Evolutionary conservation across 805 yeast genomes (phyloP), one percentile per base, ranked within the genome.

Genomic region (Spathaspora boniae): DNA sequence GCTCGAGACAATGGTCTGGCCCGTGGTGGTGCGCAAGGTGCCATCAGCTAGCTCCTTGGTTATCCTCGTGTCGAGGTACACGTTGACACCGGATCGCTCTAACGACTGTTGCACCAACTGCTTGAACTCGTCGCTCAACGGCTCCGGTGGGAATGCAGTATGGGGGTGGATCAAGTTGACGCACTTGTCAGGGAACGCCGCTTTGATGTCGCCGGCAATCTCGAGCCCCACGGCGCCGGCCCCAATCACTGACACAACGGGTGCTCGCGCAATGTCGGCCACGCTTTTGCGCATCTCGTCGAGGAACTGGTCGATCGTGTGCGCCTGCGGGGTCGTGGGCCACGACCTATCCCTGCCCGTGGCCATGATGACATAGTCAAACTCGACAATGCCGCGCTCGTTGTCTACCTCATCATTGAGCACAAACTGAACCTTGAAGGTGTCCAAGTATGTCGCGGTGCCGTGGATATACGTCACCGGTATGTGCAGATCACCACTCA

Each of bases 251-350:
- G 75, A 59, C 4, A 59, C 51, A 6, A 48, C 55, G 7, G 66
- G 50, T 11, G 69, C 60, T 3, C 38, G 29, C 11, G 48, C 51
- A 31, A 75, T 60, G n/a, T 52, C 48, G 1, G 46, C 43, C 18
- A 46, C 45, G 25, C 63, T 57, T 15, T 48, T 44, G 4, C 39
- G 33, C 76, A 75, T 73, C 43, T 76, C 80, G 14, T 50, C 38
- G 18, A 65, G 37, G 43, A 58, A 74, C 12, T 58, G 57, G 9
- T 30, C 29, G 33, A 48, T 54, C 9, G 68, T 65, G 30, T 43
- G 45, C 0, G 70, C 76, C n/a, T 56, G 47, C 3, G 80, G 80
- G 23, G 74, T 73, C 24, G 72, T 65, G 9, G 80, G 81, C 77
- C 78, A 74, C 27, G 57, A 54, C 41, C 80, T 54, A 34, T 72